These are phyloP conservation scores for Termitomyces eurrhizus DNA, from an alignment of 768 basidiomycete species.

Conservation along the genomic window DNA sequence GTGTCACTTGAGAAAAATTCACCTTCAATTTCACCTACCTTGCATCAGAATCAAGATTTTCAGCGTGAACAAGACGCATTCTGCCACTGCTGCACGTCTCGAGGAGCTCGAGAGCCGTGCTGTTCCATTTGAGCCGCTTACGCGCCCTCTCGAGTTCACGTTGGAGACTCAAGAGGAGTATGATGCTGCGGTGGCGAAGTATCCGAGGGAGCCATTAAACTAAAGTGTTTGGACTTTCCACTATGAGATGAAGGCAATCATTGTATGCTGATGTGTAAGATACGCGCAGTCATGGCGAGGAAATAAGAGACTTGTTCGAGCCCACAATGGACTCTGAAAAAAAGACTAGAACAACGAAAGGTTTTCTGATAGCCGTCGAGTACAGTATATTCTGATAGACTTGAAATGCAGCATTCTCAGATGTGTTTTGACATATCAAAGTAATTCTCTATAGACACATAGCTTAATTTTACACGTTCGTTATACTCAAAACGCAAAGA, in stretches of 20 bases:
- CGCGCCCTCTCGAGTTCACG: constrained; percentile 34
- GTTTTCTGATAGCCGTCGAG: background rate
- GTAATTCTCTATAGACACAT: background rate
- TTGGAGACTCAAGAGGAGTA: constrained; percentile 32
- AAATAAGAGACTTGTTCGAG: background rate
- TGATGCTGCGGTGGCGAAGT: constrained; percentile 18
- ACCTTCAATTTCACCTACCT: background rate
- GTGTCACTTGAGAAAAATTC: background rate
- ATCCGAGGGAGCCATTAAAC: constrained; percentile 29
- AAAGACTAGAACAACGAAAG: background rate
- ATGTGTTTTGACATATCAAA: background rate
- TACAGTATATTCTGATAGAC: background rate
- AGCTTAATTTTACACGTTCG: constrained; percentile 15
- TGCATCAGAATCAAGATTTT: constrained; percentile 44
- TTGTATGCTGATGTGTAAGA: background rate
- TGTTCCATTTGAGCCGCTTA: constrained; percentile 36
- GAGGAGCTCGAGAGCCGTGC: constrained; percentile 35
- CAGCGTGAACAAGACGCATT: constrained; percentile 42
- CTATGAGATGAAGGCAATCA: background rate
- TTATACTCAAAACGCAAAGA: background rate
- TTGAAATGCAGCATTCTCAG: background rate
- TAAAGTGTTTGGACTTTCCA: constrained; percentile 10
- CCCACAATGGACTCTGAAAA: background rate
- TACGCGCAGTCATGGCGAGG: background rate
- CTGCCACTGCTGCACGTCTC: constrained; percentile 40